Evolutionary conservation across 1,284 basidiomycete genomes (phyloP), one percentile per base, ranked within the genome.

Genomic region (Puccinia novopanici): DNA sequence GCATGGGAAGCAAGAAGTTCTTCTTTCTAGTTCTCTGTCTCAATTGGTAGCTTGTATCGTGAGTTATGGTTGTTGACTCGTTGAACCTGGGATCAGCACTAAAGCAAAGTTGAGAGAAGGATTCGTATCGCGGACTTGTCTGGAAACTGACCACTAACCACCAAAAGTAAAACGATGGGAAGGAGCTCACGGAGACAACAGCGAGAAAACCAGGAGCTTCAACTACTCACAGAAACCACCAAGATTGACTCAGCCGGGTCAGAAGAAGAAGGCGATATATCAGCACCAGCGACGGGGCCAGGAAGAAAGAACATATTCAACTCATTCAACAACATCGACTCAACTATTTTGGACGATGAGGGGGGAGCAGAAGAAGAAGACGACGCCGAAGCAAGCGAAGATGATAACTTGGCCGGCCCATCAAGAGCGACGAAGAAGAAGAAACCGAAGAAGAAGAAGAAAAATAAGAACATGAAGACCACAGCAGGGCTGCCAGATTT

Each of bases 131-230:
- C 3, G 17, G 17, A 13, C 15, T 45, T 45, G 50, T 10, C 9
- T 8, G 19, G 8, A 65, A 65, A 45, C 19, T 17, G 15, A 45
- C 8, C 42, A 67, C 13, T 22, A 67, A 67, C 61, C 30, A 63
- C 61, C 37, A 63, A 42, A 27, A 27, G n/a, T 19, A 37, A 30
- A 19, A 54, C 27, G 50, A 71, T 71, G 68, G 68, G 68, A 54
- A 30, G 68, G 34, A 71, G 50, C 68, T 71, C 68, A 27, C 30
- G 19, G 34, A 71, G 68, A 71, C 68, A 71, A n/a, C 68, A 71
- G 54, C 24, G 68, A 54, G 48, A 52, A 54, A 48, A 52, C 68
- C 68, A 71, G 22, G 68, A 71, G 37, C 42, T 67, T 4, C 42
- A 67, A 67, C 63, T 67, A 27, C 42, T 67, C 12, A 48, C 63